Percentiles rank a stretch among this genome's conserved stretches.
These are phyloP conservation scores for Ophiostoma sp. DNA, from an alignment of 2,329 filamentous ascomycete genomes.

Conservation along the genomic window DNA sequence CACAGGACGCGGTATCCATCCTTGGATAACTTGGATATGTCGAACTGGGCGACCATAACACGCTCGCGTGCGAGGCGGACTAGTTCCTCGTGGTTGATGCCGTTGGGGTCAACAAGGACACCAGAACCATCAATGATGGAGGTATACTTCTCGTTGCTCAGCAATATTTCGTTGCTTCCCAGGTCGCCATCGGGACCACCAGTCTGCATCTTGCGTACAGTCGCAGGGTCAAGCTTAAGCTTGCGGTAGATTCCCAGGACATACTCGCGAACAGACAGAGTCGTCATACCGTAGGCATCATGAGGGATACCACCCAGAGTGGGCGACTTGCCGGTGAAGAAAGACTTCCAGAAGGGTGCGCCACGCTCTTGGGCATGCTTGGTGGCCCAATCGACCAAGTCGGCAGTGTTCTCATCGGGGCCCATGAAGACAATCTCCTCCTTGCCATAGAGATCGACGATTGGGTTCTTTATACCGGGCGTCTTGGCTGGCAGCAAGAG, in stretches of 20 bases:
- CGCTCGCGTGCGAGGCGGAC: conserved; percentile 77
- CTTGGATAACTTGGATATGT: conserved; percentile 75
- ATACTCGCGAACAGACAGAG: conserved; percentile 90
- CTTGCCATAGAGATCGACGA: conserved; percentile 91
- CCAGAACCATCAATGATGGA: conserved; percentile 94
- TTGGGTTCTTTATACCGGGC: conserved; percentile 97
- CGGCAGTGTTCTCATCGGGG: conserved; percentile 96
- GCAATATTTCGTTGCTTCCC: conserved; percentile 94
- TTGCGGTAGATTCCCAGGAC: conserved; percentile 97
- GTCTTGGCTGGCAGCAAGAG: conserved; percentile 83
- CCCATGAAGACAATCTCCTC: conserved; percentile 98
- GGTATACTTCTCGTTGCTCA: conserved; percentile 92
- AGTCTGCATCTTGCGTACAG: conserved; percentile 91
- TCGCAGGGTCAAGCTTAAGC: conserved; percentile 77
- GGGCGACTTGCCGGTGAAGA: conserved; percentile 98
- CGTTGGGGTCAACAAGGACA: conserved; percentile 88
- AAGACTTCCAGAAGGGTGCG: conserved; percentile 99
- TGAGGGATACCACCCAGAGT: conserved; percentile 95
- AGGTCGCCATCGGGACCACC: conserved; percentile 95
- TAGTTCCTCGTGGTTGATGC: conserved; percentile 78
- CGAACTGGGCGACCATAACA: conserved; percentile 84
- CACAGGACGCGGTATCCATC: conserved; percentile 88
- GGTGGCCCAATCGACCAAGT: conserved; percentile 97
- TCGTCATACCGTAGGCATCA: conserved; percentile 96
- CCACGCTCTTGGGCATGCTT: conserved; percentile 82